A percentile compares a stretch with the other conserved stretches of the same genome.
Evolutionary conservation across 805 yeast species (phyloP).

Genomic region (Schizosaccharomyces osmophilus): DNA sequence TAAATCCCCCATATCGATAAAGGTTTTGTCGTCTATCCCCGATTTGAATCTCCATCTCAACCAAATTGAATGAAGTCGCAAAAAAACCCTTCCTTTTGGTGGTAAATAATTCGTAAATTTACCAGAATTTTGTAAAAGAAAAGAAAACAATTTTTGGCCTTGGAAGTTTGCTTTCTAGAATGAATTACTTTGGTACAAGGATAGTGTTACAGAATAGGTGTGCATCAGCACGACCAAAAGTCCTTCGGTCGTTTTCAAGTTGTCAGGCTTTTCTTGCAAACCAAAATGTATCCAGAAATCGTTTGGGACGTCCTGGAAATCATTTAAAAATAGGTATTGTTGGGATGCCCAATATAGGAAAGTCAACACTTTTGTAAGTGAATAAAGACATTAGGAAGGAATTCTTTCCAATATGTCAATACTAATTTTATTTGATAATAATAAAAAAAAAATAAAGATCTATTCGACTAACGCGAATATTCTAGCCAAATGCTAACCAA

Average conservation of each 20-base stretch:
- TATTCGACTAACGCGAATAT: neutral
- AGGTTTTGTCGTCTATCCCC: neutral
- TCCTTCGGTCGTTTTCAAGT: no score
- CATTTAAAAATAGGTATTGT: slow-evolving; percentile 66
- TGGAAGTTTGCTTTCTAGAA: no score
- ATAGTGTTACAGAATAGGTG: neutral
- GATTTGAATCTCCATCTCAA: neutral
- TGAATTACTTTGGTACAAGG: neutral
- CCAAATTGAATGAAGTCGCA: neutral
- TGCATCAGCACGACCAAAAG: no score
- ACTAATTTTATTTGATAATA: no score
- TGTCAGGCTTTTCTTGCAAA: no score
- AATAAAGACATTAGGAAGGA: no score
- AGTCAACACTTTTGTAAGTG: slow-evolving; percentile 73
- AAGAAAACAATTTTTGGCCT: no score
- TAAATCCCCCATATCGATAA: neutral
- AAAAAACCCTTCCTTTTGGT: neutral
- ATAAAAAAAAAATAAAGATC: no score
- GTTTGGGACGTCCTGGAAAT: slow-evolving; percentile 66
- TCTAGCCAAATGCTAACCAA: slow-evolving; percentile 29
- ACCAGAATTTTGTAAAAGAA: no score
- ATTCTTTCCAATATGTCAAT: no score
- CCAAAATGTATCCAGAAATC: slow-evolving; percentile 18
- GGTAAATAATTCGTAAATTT: no score
- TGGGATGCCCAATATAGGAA: slow-evolving; percentile 80